Base-by-base conservation (phyloP, 495 filamentous ascomycete species). In the Penicillium psychrofluorescens region DNA sequence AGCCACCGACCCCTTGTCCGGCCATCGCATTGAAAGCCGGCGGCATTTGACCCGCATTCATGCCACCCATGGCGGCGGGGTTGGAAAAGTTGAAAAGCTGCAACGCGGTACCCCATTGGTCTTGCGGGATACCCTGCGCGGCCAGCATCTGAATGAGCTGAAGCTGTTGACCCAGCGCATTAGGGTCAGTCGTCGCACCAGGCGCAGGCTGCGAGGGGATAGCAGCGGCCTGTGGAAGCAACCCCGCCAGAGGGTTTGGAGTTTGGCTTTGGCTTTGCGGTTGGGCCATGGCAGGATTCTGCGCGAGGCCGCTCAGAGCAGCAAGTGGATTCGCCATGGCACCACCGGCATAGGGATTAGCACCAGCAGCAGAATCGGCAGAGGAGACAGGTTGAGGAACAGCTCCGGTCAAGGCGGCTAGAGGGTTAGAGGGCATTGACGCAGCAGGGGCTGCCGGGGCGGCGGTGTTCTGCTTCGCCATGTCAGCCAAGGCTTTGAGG, bases 401-500 rank as follows among this genome's bases (percentile, higher is more conserved):
- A 45, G 61, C 56, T 53, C 58, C 72, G 45, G 75, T 70, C 62
- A 80, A 70, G 49, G 78, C 63, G 70, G 70, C 77, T 59, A 78
- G 75, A 44, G 74, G 61, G 59, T 64, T 79, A 59, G 62, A 51
- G 35, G 62, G 68, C 36, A 77, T 67, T 36, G 75, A 64, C 39
- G 76, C 56, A 46, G 59, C 65, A 15, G 74, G 62, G 43, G 62
- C 74, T 55, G 72, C 66, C 22, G 85, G 77, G 8, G 81, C 74
- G 10, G 77, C 66, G 42, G 81, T 76, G 61, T 85, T 91, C 61
- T 89, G 83, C 44, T 88, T 85, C 32, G 86, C 86, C 72, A 95
- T 88, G 52, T 86, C 86, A 36, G 87, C 86, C 45, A 95, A 75
- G 29, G 85, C 85, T 56, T 85, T 86, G 71, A 92, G 70, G 56